These are phyloP conservation scores for Lactarius sanguifluus DNA, from an alignment of 768 basidiomycete species.

Conservation along the genomic window DNA sequence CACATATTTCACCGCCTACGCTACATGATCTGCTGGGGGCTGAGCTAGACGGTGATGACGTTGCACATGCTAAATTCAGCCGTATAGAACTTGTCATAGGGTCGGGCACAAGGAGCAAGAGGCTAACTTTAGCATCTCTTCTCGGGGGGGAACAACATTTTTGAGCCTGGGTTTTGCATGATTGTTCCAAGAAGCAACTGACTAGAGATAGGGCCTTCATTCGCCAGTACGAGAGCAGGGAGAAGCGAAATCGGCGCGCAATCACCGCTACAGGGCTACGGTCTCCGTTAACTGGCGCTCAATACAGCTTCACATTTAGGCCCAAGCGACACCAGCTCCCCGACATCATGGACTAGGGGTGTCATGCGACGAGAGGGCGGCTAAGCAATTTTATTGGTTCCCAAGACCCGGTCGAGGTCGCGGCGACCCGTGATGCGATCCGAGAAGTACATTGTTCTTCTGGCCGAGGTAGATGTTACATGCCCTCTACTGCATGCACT, in stretches of 20 bases:
- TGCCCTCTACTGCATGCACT: not conserved
- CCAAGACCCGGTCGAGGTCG: constrained; percentile 6
- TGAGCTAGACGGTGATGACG: not conserved
- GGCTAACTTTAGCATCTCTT: not conserved
- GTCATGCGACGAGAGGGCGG: constrained; percentile 8
- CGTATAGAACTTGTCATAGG: not conserved
- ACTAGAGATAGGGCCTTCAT: not conserved
- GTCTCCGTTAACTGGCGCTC: constrained; percentile 1
- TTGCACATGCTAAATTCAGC: not conserved
- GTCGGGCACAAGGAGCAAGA: not conserved
- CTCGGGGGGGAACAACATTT: not conserved
- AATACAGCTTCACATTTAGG: constrained; percentile 6
- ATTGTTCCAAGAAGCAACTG: not conserved
- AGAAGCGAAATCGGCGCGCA: not conserved
- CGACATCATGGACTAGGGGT: not conserved
- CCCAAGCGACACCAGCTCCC: not conserved
- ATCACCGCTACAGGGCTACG: not conserved
- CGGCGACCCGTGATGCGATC: not conserved
- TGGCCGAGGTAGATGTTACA: constrained; percentile 5
- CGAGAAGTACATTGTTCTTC: not conserved
- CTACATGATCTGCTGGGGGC: not conserved
- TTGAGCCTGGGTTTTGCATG: not conserved
- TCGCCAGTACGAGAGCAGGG: not conserved
- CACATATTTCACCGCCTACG: too few species aligned
- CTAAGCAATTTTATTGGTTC: constrained; percentile 8